These are phyloP conservation scores for Cutaneotrichosporon cavernicola DNA, from an alignment of 1,284 basidiomycete genomes.

Conservation along the genomic window DNA sequence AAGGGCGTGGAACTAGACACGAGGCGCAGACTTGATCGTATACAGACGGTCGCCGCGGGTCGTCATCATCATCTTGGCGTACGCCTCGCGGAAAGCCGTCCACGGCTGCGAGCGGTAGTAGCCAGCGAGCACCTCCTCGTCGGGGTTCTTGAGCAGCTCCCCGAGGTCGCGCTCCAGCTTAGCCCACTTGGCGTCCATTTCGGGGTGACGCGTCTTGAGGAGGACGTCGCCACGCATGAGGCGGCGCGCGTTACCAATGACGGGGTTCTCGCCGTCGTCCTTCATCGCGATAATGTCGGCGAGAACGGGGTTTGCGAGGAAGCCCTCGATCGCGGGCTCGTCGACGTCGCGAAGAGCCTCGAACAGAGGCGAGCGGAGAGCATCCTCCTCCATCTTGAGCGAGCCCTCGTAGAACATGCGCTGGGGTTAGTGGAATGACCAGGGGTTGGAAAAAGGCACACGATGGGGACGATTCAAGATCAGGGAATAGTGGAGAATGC, in stretches of 20 bases:
- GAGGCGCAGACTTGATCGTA: not conserved
- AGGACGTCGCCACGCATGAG: not conserved
- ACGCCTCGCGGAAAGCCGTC: not conserved
- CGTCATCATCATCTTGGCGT: constrained; percentile 2
- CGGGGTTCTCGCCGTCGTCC: not conserved
- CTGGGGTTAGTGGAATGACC: not conserved
- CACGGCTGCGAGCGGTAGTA: constrained; percentile 4
- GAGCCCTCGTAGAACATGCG: constrained; percentile 3
- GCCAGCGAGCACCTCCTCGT: not conserved
- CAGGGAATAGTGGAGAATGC: too few species aligned
- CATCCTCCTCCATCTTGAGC: not conserved
- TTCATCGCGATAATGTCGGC: not conserved
- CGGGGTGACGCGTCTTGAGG: not conserved
- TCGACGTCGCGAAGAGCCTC: not conserved
- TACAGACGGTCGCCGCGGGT: not conserved
- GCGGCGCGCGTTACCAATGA: not conserved
- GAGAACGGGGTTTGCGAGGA: not conserved
- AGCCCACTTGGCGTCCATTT: not conserved
- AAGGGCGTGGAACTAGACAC: not conserved
- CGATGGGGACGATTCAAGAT: too few species aligned
- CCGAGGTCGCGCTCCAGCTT: constrained; percentile 1
- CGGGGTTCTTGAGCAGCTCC: not conserved
- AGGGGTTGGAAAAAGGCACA: too few species aligned
- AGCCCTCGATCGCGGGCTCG: not conserved
- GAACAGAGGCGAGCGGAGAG: not conserved